These are phyloP conservation scores for Arthrinium phaeospermum DNA, from an alignment of 2,329 filamentous ascomycete species.

Conservation along the genomic window DNA sequence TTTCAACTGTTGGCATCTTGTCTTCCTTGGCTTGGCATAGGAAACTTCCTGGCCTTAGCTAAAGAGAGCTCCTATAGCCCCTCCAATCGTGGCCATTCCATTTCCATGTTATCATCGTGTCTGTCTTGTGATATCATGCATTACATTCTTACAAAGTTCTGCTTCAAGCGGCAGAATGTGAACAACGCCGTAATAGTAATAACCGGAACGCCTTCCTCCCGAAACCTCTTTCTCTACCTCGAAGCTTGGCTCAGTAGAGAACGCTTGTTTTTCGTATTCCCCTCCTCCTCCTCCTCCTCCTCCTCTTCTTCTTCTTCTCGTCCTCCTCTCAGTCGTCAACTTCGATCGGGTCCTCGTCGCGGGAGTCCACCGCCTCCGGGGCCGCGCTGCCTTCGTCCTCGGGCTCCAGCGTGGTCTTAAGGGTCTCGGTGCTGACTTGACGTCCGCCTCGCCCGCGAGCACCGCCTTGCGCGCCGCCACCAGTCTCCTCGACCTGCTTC, in stretches of 20 bases:
- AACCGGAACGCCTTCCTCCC: not conserved
- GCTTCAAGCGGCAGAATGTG: not conserved
- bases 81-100: not conserved
- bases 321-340: not conserved
- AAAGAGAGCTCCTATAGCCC: not conserved
- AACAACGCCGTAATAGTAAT: not conserved
- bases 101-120: slow-evolving; percentile 6
- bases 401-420: slow-evolving; percentile 17
- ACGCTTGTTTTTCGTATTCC: not conserved
- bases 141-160: slow-evolving; percentile 13
- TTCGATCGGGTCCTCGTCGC: not conserved
- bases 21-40: not conserved
- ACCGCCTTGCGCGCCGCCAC: slow-evolving; percentile 64
- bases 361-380: not conserved
- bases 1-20: not conserved
- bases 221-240: not conserved
- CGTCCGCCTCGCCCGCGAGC: slow-evolving; percentile 48
- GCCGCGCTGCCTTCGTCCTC: slow-evolving; percentile 9
- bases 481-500: slow-evolving; percentile 69
- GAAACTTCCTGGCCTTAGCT: not conserved
- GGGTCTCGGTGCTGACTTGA: slow-evolving; percentile 41
- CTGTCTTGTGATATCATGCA: slow-evolving; percentile 13
- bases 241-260: not conserved
- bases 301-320: not conserved
- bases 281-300: not conserved